A percentile compares a stretch with the other conserved stretches of the same genome.
Evolutionary conservation across 2,329 filamentous ascomycete species (phyloP).

Genomic region (Penicillium sp.): DNA sequence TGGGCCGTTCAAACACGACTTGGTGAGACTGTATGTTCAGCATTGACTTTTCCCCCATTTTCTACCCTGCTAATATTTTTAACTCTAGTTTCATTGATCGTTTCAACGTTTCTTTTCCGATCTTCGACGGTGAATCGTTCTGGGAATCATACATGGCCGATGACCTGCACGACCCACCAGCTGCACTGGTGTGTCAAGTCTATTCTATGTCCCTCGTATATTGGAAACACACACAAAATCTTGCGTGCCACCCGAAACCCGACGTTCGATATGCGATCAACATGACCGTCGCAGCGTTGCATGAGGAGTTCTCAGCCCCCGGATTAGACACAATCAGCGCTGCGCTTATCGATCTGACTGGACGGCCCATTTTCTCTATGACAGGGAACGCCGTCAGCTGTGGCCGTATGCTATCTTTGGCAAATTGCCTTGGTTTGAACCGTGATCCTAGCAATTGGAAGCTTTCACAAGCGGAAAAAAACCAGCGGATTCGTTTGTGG

Average conservation of each 20-base stretch:
- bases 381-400: slow-evolving; percentile 51
- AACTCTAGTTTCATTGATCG: slow-evolving; percentile 45
- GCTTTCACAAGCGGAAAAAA: slow-evolving; percentile 44
- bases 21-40: slow-evolving; percentile 44
- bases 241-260: slow-evolving; percentile 43
- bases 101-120: slow-evolving; percentile 53
- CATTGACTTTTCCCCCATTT: background rate
- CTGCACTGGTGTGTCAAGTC: slow-evolving; percentile 49
- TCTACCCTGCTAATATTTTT: background rate
- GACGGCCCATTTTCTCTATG: slow-evolving; percentile 52
- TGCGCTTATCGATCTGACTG: slow-evolving; percentile 51
- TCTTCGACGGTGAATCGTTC: slow-evolving; percentile 51
- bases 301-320: slow-evolving; percentile 52
- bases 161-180: slow-evolving; percentile 44
- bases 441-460: slow-evolving; percentile 49
- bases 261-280: slow-evolving; percentile 57
- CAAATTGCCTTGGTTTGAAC: slow-evolving; percentile 50
- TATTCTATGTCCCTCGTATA: slow-evolving; percentile 52
- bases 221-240: slow-evolving; percentile 45
- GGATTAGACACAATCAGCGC: slow-evolving; percentile 52
- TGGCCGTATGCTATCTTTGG: slow-evolving; percentile 46
- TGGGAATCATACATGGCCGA: slow-evolving; percentile 42
- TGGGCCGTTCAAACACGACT: slow-evolving; percentile 45
- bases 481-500: slow-evolving; percentile 46
- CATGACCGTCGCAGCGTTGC: slow-evolving; percentile 51